Evolutionary conservation across 116 monocot species (phyloP), one percentile per base, ranked within the genome.

Genomic region (Thalassia testudinum): DNA sequence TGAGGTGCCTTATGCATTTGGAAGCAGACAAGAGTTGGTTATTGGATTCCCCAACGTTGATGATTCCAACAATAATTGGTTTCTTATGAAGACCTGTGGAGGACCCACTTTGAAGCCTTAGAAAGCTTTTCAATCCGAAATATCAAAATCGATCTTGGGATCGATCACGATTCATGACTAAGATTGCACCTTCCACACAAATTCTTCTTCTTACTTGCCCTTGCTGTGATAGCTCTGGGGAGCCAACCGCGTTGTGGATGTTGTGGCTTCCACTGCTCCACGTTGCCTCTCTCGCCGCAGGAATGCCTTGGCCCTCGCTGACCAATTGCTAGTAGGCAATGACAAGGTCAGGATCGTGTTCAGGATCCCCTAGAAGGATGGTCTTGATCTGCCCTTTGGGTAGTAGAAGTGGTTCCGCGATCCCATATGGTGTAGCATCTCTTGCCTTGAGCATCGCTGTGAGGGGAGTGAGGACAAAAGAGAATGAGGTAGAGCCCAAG

Each of bases 41-140:
- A 95, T 88, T 12, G 87, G 88, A 14, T 85, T 81, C 45, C 81
- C 81, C 1, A 71, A 66, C 49, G 95, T 81, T 0, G 88, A 85
- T 56, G 95, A 95, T 54, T 53, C 95, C 13, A 95, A 88, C 63
- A 95, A 88, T 66, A 88, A 88, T 42, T 95, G 88, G 95, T n/a
- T 5, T 18, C 19, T 18, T 21, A 8, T 1, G 30, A 34, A 34
- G 6, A 34, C 6, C 10, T 5, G 6, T 10, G 30, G 30, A 34
- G 30, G 10, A 34, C 30, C 10, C 30, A n/a, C 10, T 34, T 10
- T 10, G 30, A 34, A 34, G 10, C 30, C 30, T 10, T 34, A 34
- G 10, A 34, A 34, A 34, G 6, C 30, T 5, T 5, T 10, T 3
- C 10, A 3, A 10, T 10, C 30, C 30, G 6, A 10, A 5, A 34